Conservation (phyloP, 2,329 filamentous ascomycete genomes). For the Clathrospora elynae region DNA sequence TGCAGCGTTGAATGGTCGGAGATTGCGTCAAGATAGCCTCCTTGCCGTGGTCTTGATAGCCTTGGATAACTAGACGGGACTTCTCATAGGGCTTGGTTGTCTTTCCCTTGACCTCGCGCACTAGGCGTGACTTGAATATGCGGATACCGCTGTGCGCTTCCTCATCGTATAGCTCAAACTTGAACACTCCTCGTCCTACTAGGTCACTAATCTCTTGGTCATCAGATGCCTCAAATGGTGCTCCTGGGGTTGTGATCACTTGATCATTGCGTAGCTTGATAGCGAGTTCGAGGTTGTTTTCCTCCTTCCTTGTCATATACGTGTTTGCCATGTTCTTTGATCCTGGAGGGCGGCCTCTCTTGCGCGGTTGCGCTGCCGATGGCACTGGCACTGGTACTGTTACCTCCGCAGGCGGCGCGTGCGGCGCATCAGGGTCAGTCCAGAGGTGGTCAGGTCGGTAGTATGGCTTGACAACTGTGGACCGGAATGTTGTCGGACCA, state of each 20-base stretch:
- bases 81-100: neutral
- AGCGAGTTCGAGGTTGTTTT: neutral
- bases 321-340: neutral
- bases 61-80: neutral
- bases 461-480: neutral
- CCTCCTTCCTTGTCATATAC: neutral
- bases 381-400: neutral
- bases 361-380: neutral
- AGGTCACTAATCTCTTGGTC: neutral
- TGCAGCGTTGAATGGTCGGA: neutral
- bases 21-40: neutral
- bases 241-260: neutral
- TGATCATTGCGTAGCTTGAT: neutral
- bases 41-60: neutral
- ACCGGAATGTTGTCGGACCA: neutral
- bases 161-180: neutral
- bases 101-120: conserved; percentile 1
- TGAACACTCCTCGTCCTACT: neutral
- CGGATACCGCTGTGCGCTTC: neutral
- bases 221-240: neutral
- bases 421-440: neutral
- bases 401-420: neutral
- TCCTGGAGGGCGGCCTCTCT: neutral
- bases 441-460: neutral
- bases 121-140: neutral